Evolutionary conservation across 1,139 yeast genomes (phyloP), one percentile per base, ranked within the genome.

Genomic region (Yamadazyma pseudoaaseri): DNA sequence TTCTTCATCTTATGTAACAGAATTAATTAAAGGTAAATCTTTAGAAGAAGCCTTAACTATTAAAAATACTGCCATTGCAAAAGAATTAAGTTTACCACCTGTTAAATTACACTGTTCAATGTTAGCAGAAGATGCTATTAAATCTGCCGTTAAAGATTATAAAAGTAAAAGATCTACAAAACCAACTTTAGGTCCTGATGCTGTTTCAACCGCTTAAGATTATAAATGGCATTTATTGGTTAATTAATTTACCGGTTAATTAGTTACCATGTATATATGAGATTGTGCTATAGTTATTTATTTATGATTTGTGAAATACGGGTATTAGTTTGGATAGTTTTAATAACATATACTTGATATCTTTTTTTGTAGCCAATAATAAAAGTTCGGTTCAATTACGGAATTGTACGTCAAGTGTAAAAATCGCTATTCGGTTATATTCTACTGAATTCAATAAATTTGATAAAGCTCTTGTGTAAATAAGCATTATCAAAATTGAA

Each of bases 121-220:
- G 98, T 74, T 92, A 58, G 98, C 98, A 10, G 98, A 92, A 64
- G 98, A 92, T 56, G 97, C 98, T 38, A 92, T 92, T 61, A 90
- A 92, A 73, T 82, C 92, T 34, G 98, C 98, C 14, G 92, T 92
- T 51, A 89, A 86, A 69, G 98, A 92, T 60, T 92, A 90, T 73
- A 79, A 79, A 62, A 63, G 89, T 35, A 92, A 92, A 81, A 70
- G 81, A 60, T 39, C 45, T 27, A 40, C 46, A 29, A 60, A 56
- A 41, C 76, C 79, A 29, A 76, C 80, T 33, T 64, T 75, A 49
- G 79, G 79, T 27, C 76, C 78, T 8, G 74, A 65, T 16, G 69
- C 74, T 14, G 58, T 46, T 23, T 35, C 37, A n/a, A 18, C 43
- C 20, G 43, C 34, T 25, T 29, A 21, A 21, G 7, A 10, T 18